Conservation (phyloP, 768 basidiomycete genomes). For the Agrocybe chaxingu region DNA sequence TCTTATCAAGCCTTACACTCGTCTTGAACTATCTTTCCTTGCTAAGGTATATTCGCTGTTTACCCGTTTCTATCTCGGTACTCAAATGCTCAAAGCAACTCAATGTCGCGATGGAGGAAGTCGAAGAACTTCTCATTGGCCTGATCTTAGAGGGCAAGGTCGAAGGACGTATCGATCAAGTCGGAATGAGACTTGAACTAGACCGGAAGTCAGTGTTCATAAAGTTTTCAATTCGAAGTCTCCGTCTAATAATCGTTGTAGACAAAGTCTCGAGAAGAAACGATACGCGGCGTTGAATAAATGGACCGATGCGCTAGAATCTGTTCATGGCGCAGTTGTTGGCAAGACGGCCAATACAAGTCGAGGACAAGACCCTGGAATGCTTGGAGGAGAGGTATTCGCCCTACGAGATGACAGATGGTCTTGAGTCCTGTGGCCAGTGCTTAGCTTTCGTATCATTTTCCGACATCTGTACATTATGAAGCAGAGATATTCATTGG, state of each 20-base stretch:
- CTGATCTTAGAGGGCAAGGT: slow-evolving; percentile 97
- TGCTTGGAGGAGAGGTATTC: slow-evolving; percentile 30
- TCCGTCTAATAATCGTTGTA: slow-evolving; percentile 22
- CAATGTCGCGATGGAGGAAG: slow-evolving; percentile 88
- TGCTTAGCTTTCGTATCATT: slow-evolving; percentile 1
- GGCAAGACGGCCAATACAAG: slow-evolving; percentile 57
- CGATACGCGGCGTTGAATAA: slow-evolving; percentile 77
- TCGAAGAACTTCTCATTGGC: slow-evolving; percentile 90
- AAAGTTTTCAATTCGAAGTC: slow-evolving; percentile 13
- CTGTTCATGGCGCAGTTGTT: slow-evolving; percentile 73
- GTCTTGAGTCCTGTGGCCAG: slow-evolving; percentile 21
- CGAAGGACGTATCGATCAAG: slow-evolving; percentile 95
- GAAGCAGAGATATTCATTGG: too few species aligned
- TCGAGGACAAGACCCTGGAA: slow-evolving; percentile 32
- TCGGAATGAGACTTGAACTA: slow-evolving; percentile 87
- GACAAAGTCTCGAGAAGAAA: slow-evolving; percentile 85
- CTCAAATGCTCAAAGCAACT: slow-evolving; percentile 64
- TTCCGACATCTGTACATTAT: too few species aligned
- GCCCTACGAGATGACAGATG: slow-evolving; percentile 34
- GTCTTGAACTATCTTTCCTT: slow-evolving; percentile 89
- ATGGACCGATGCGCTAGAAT: slow-evolving; percentile 81
- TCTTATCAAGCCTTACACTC: slow-evolving; percentile 95
- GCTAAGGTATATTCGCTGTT: slow-evolving; percentile 58
- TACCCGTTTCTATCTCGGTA: neutral
- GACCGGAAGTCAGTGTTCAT: slow-evolving; percentile 70